phyloP scores from a whole-genome alignment of 257 asterid species.

The Dorcoceras hygrometricum region DNA sequence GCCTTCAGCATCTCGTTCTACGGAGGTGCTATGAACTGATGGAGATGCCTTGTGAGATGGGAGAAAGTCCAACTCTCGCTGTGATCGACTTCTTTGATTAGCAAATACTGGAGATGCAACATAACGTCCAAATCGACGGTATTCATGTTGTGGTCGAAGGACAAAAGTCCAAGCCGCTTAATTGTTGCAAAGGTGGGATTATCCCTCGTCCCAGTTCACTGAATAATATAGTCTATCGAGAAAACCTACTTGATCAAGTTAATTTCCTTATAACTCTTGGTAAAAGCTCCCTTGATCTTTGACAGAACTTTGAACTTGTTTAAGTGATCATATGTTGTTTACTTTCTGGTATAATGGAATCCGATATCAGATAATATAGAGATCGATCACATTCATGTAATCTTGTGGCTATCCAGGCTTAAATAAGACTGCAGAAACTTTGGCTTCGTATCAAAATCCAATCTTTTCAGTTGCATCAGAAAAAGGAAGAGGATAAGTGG shows the following conservation, averaged over 20 bases:
- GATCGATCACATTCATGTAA: too few species aligned
- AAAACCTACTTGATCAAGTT: neutral
- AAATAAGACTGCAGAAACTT: too few species aligned
- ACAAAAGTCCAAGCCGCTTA: neutral
- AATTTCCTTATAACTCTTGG: neutral
- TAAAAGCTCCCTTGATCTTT: neutral
- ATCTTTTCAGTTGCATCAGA: too few species aligned
- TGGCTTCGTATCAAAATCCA: too few species aligned
- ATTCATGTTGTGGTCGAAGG: constrained; percentile 1
- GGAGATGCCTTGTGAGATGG: neutral
- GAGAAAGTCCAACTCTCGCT: neutral
- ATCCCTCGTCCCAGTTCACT: too few species aligned
- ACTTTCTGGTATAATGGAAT: too few species aligned
- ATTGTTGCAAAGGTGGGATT: neutral
- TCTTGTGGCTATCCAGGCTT: too few species aligned
- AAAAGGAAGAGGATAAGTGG: too few species aligned
- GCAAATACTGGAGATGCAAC: constrained; percentile 12
- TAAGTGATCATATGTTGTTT: too few species aligned
- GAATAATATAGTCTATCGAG: neutral
- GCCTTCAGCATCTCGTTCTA: constrained; percentile 1
- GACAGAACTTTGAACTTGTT: neutral
- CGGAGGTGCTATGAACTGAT: neutral
- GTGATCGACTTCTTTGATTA: constrained; percentile 1
- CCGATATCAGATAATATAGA: too few species aligned
- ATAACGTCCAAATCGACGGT: constrained; percentile 2